Conservation (phyloP, 495 filamentous ascomycete species). For the Hypoxylon trugodes region DNA sequence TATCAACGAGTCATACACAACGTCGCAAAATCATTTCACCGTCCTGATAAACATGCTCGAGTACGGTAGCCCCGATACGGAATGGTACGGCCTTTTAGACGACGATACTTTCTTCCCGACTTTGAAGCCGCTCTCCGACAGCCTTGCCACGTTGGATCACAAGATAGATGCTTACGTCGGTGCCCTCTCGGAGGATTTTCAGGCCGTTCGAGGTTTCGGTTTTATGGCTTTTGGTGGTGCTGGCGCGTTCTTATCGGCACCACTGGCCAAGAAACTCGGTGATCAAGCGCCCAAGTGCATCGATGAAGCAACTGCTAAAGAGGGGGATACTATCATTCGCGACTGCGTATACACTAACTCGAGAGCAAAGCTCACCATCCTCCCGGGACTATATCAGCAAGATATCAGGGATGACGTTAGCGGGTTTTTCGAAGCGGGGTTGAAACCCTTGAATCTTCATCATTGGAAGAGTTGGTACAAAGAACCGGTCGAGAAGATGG, state of each 20-base stretch:
- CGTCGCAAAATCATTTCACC: conserved; percentile 71
- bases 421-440: conserved; percentile 70
- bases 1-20: conserved; percentile 52
- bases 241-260: conserved; percentile 70
- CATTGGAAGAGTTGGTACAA: conserved; percentile 68
- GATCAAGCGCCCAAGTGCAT: conserved; percentile 64
- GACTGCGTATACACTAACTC: conserved; percentile 69
- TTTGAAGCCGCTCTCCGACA: conserved; percentile 62
- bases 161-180: conserved; percentile 66
- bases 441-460: conserved; percentile 66
- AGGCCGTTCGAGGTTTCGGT: conserved; percentile 66
- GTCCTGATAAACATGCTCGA: conserved; percentile 65
- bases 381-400: conserved; percentile 69
- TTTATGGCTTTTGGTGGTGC: conserved; percentile 75
- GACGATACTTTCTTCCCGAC: conserved; percentile 80
- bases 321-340: conserved; percentile 68
- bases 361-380: conserved; percentile 62
- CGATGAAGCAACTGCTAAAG: conserved; percentile 56
- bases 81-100: conserved; percentile 72
- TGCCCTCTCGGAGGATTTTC: conserved; percentile 69
- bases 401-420: conserved; percentile 67
- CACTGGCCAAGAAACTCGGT: conserved; percentile 63
- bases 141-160: conserved; percentile 57
- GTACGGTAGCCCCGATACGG: conserved; percentile 60
- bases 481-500: conserved; percentile 66